Evolutionary conservation across 495 filamentous ascomycete species (phyloP).

Genomic region (Podospora pseudocomata): DNA sequence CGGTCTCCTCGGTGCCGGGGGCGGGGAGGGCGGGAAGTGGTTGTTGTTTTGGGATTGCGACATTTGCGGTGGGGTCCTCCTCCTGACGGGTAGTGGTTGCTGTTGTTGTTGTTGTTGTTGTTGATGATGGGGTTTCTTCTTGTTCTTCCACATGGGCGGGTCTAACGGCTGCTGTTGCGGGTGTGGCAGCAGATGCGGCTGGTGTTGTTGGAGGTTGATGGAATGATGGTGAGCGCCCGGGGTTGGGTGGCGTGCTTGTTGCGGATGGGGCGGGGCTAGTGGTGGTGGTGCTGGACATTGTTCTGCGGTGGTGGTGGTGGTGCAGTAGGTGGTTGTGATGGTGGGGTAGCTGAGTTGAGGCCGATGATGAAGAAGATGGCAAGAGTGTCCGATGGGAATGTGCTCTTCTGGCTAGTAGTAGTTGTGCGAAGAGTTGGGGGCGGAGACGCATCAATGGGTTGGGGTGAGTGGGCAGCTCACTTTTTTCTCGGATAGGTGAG

Average conservation of each 20-base stretch:
- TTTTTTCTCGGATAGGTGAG: not conserved
- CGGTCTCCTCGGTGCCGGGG: conserved; percentile 12
- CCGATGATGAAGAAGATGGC: not conserved
- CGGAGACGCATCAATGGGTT: not conserved
- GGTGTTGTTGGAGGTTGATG: not conserved
- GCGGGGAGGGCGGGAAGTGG: conserved; percentile 26
- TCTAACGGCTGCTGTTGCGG: not conserved
- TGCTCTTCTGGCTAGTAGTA: not conserved
- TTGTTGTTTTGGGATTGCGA: not conserved
- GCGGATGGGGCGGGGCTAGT: conserved; percentile 18
- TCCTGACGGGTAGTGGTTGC: not conserved
- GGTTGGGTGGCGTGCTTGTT: conserved; percentile 32
- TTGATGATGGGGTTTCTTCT: not conserved
- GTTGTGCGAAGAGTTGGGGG: not conserved
- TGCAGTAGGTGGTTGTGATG: not conserved
- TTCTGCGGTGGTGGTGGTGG: not conserved
- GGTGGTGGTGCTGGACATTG: not conserved
- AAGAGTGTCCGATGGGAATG: not conserved
- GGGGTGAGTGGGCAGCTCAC: not conserved
- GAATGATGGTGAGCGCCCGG: conserved; percentile 27
- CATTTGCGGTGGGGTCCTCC: not conserved
- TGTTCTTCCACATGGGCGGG: not conserved
- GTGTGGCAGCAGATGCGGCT: not conserved
- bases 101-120: not conserved
- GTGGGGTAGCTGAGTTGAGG: not conserved